These are phyloP conservation scores for Physcia stellaris DNA, from an alignment of 495 filamentous ascomycete genomes.

Conservation along the genomic window DNA sequence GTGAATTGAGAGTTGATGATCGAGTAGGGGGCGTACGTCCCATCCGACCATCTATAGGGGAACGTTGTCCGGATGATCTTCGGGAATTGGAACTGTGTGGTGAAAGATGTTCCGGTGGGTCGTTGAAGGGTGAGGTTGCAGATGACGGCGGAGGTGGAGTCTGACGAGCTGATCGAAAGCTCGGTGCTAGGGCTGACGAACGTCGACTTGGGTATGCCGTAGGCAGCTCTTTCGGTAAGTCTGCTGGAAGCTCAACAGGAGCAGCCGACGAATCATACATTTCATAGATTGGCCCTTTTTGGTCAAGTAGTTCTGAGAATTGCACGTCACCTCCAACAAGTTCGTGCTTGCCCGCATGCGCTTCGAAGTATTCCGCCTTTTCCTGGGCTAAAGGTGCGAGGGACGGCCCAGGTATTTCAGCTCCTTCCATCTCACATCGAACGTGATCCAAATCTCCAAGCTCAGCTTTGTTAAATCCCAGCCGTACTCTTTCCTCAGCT, in stretches of 20 bases:
- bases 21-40: not conserved
- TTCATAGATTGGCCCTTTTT: not conserved
- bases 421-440: slow-evolving; percentile 10
- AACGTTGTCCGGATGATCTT: too few relatives aligned
- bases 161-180: not conserved
- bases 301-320: not conserved
- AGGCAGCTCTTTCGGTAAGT: not conserved
- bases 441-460: slow-evolving; percentile 11
- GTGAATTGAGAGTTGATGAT: not conserved
- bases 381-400: slow-evolving; percentile 6
- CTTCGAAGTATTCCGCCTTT: slow-evolving; percentile 7
- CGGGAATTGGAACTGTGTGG: too few relatives aligned
- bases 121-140: not conserved
- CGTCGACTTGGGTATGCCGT: not conserved
- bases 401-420: slow-evolving; percentile 2
- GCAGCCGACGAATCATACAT: not conserved
- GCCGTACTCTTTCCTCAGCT: slow-evolving; percentile 12
- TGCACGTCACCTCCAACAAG: slow-evolving; percentile 3
- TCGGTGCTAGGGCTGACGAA: not conserved
- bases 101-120: not conserved
- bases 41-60: too few relatives aligned
- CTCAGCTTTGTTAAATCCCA: slow-evolving; percentile 14
- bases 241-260: slow-evolving; percentile 1
- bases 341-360: slow-evolving; percentile 4
- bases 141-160: not conserved